Base-by-base conservation (phyloP, 352 stramenopile genomes). In the Pythium vanterpoolii region DNA sequence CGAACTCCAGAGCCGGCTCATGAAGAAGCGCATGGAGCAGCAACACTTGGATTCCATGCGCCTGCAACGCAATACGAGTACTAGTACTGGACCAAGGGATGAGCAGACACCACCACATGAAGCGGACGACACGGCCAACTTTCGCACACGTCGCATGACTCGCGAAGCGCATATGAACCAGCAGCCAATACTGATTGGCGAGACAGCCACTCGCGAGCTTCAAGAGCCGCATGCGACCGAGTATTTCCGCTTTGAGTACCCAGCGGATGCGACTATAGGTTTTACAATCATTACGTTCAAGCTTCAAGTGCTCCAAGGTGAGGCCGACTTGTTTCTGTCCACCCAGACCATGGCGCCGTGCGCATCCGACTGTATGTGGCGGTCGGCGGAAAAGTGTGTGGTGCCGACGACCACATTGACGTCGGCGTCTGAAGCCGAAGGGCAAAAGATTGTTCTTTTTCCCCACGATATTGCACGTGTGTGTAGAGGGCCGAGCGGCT, bases 351-450 rank as follows among this genome's bases (percentile, higher is more conserved):
- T 71, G 49, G 78, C 76, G 3, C 82, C 79, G 13, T 88, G 79
- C 45, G 56, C 68, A 10, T 84, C 76, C 0, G 79, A 92, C 40
- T 90, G 80, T 45, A 89, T 83, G 82, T 92, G 82, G 82, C 69
- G 75, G 11, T 69, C 66, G 8, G 52, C 39, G 11, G 50, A 66
- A 19, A 60, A 48, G 24, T 33, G 33, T 23, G 38, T 27, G 2
- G 19, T 21, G 13, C 24, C 49, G 5, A 45, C 7, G 21, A 64
- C 33, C 33, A 36, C 6, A 11, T 18, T 21, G 14, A 9, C 33
- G 6, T 4, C 19, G 2, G 8, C 11, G 0, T 30, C 47, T 24
- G 26, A 56, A 27, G 16, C 28, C 2, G 50, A 61, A 54, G 68
- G 67, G 5, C 68, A 80, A 16, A 76, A 83, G 44, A 73, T 91